Evolutionary conservation across 306 rosid species (phyloP).

Genomic region (Cucurbita ficifolia): DNA sequence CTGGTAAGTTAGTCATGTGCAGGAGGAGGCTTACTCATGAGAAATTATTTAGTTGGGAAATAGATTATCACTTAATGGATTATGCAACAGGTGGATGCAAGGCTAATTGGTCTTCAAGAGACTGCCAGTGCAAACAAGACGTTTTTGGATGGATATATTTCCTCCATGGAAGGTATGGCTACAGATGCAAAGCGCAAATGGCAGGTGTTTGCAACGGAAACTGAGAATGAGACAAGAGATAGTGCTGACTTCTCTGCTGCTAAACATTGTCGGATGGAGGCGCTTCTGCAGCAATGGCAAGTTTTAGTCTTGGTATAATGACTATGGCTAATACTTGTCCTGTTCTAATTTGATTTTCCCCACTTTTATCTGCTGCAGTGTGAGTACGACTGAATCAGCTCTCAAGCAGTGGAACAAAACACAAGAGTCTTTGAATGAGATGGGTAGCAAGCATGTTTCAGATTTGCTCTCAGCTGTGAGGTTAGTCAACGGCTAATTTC

Average conservation of each 20-base stretch:
- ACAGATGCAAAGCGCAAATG: slow-evolving; percentile 77
- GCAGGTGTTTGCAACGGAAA: slow-evolving; percentile 55
- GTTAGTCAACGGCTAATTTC: slow-evolving; percentile 15
- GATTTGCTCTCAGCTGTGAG: slow-evolving; percentile 48
- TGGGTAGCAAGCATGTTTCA: slow-evolving; percentile 38
- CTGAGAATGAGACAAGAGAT: slow-evolving; percentile 58
- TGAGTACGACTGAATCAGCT: slow-evolving; percentile 39
- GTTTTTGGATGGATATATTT: slow-evolving; percentile 64
- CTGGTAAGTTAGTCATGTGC: slow-evolving; percentile 34
- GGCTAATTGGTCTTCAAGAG: slow-evolving; percentile 58
- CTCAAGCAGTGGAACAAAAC: slow-evolving; percentile 46
- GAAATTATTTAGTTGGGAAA: neutral
- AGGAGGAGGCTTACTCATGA: neutral
- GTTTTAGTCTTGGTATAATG: neutral
- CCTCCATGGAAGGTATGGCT: slow-evolving; percentile 50
- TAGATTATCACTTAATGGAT: neutral
- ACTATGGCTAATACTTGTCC: neutral
- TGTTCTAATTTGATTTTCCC: slow-evolving; percentile 1
- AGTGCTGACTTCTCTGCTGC: slow-evolving; percentile 70
- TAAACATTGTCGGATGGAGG: slow-evolving; percentile 83
- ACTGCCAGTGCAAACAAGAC: slow-evolving; percentile 44
- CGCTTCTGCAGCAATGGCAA: slow-evolving; percentile 63
- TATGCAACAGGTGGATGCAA: slow-evolving; percentile 53
- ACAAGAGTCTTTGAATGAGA: slow-evolving; percentile 47
- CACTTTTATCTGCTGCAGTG: slow-evolving; percentile 19